Conservation (phyloP, 2,329 filamentous ascomycete species). For the Anisogramma anomala region DNA sequence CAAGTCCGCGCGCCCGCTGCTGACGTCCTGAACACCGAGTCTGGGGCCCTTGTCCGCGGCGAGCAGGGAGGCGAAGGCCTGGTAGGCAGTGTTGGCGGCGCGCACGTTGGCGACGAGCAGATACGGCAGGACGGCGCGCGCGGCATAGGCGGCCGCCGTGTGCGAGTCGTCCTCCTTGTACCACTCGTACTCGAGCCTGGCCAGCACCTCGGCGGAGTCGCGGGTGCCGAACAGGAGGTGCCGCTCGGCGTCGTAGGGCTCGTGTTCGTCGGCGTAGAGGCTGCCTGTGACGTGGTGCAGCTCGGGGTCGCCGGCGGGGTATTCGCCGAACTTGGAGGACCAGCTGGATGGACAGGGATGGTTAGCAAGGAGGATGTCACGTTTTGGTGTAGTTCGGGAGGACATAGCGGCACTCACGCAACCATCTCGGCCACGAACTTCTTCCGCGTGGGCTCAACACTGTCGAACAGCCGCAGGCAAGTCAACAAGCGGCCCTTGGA, state of each 20-base stretch:
- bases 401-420: constrained; percentile 36
- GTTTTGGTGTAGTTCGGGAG: no score
- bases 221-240: constrained; percentile 82
- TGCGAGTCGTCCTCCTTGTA: constrained; percentile 82
- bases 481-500: constrained; percentile 67
- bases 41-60: constrained; percentile 36
- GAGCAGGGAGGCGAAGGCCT: constrained; percentile 60
- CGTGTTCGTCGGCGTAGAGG: constrained; percentile 84
- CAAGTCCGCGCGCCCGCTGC: constrained; percentile 58
- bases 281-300: constrained; percentile 84
- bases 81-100: constrained; percentile 72
- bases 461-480: constrained; percentile 67
- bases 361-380: no score
- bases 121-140: constrained; percentile 80
- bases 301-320: constrained; percentile 85
- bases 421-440: constrained; percentile 82
- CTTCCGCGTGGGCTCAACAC: constrained; percentile 81
- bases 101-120: constrained; percentile 82
- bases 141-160: constrained; percentile 75
- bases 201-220: constrained; percentile 71
- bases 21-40: constrained; percentile 71
- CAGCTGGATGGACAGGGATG: constrained; percentile 40
- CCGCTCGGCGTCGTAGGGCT: constrained; percentile 84
- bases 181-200: constrained; percentile 83
- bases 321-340: constrained; percentile 76